These are phyloP conservation scores for Xylogone sp. DNA, from an alignment of 2,329 filamentous ascomycete genomes.

Conservation along the genomic window DNA sequence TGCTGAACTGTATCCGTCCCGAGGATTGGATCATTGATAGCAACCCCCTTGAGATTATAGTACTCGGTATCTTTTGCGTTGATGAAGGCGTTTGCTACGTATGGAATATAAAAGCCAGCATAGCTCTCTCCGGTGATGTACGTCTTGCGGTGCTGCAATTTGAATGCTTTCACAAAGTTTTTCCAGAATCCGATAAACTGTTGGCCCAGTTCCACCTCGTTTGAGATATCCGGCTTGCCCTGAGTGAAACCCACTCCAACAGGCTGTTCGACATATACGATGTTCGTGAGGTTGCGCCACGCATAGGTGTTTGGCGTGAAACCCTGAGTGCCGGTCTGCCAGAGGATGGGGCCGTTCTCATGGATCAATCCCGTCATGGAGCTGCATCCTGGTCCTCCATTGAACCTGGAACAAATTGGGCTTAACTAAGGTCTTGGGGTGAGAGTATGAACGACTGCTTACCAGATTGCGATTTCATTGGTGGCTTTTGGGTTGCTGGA, in stretches of 20 bases:
- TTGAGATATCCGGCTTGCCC: slow-evolving; percentile 25
- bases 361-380: slow-evolving; percentile 30
- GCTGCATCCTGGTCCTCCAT: slow-evolving; percentile 48
- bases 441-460: no score
- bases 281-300: slow-evolving; percentile 37
- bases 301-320: slow-evolving; percentile 23
- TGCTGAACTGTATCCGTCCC: slow-evolving; percentile 6
- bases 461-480: slow-evolving; percentile 30
- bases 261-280: slow-evolving; percentile 45
- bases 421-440: no score
- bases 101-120: slow-evolving; percentile 50
- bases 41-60: slow-evolving; percentile 48
- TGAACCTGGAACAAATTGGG: slow-evolving; percentile 36
- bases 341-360: slow-evolving; percentile 31
- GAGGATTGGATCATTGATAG: slow-evolving; percentile 29
- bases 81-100: slow-evolving; percentile 52
- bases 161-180: slow-evolving; percentile 52
- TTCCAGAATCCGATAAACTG: slow-evolving; percentile 48
- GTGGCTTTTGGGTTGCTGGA: slow-evolving; percentile 9
- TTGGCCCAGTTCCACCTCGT: slow-evolving; percentile 40
- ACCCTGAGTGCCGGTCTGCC: slow-evolving; percentile 24
- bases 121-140: slow-evolving; percentile 54
- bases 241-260: slow-evolving; percentile 28
- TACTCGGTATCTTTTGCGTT: slow-evolving; percentile 41
- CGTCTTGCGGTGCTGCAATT: slow-evolving; percentile 47